Conservation (phyloP, 768 basidiomycete genomes). For the Termitomyces sp. region DNA sequence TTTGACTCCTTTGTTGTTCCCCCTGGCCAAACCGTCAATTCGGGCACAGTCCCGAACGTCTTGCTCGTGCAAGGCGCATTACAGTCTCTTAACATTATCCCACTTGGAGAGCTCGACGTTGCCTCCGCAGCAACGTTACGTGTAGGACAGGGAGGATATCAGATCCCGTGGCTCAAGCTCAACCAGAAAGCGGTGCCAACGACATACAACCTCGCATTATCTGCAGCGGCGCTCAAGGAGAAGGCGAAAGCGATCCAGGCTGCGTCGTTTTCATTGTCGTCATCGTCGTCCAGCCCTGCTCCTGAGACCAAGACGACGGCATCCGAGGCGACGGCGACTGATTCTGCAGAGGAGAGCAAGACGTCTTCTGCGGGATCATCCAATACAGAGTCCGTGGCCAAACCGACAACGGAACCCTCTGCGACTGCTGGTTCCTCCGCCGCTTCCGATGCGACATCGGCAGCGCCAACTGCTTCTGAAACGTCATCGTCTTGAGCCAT, state of each 20-base stretch:
- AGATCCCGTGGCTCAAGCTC: slow-evolving; percentile 61
- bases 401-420: background rate
- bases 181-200: slow-evolving; percentile 49
- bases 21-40: slow-evolving; percentile 52
- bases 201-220: slow-evolving; percentile 32
- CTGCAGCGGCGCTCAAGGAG: slow-evolving; percentile 12
- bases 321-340: background rate
- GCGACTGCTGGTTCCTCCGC: background rate
- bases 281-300: background rate
- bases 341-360: background rate
- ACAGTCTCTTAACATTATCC: slow-evolving; percentile 51
- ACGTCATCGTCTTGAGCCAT: background rate
- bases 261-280: background rate
- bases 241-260: slow-evolving; percentile 16
- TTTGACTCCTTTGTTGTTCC: slow-evolving; percentile 55
- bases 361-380: background rate
- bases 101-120: slow-evolving; percentile 49
- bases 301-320: background rate
- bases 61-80: slow-evolving; percentile 54
- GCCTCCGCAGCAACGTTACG: slow-evolving; percentile 39
- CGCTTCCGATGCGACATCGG: background rate
- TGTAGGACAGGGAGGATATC: slow-evolving; percentile 50
- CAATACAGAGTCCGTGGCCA: background rate
- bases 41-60: slow-evolving; percentile 53
- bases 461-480: background rate